A percentile compares a stretch with the other conserved stretches of the same genome.
These are phyloP conservation scores for Glaciozyma antarctica DNA, from an alignment of 768 basidiomycete species.

Conservation along the genomic window DNA sequence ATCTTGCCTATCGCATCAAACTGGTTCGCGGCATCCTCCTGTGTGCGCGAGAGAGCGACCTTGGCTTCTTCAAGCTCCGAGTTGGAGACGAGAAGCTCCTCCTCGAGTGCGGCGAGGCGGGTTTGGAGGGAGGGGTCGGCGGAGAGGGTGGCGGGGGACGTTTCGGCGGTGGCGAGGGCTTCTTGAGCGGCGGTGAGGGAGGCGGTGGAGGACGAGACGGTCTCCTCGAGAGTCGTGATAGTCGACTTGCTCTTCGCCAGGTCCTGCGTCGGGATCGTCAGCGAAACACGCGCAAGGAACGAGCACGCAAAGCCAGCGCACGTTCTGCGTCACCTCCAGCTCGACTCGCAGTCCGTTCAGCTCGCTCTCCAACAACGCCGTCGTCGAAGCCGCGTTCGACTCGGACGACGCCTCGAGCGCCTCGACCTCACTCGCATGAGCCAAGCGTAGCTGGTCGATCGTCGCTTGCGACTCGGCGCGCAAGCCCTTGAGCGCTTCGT, in stretches of 20 bases:
- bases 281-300: not conserved
- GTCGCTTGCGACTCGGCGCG: conserved; percentile 57
- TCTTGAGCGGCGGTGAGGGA: conserved; percentile 59
- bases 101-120: not conserved
- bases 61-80: conserved; percentile 13
- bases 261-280: conserved; percentile 47
- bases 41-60: conserved; percentile 15
- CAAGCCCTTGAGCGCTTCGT: conserved; percentile 60
- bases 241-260: conserved; percentile 58
- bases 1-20: conserved; percentile 18
- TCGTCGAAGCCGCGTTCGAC: conserved; percentile 45
- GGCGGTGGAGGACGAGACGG: conserved; percentile 48
- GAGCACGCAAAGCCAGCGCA: not conserved
- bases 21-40: conserved; percentile 8
- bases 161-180: conserved; percentile 41
- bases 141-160: conserved; percentile 31
- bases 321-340: conserved; percentile 60
- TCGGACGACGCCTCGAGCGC: conserved; percentile 53
- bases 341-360: conserved; percentile 50
- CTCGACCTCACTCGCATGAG: conserved; percentile 55
- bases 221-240: conserved; percentile 32
- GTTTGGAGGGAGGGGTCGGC: conserved; percentile 39
- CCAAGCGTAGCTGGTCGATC: conserved; percentile 58
- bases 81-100: not conserved
- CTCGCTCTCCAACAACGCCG: conserved; percentile 46